These are phyloP conservation scores for Kuraishia hungarica DNA, from an alignment of 805 yeast species.

Conservation along the genomic window DNA sequence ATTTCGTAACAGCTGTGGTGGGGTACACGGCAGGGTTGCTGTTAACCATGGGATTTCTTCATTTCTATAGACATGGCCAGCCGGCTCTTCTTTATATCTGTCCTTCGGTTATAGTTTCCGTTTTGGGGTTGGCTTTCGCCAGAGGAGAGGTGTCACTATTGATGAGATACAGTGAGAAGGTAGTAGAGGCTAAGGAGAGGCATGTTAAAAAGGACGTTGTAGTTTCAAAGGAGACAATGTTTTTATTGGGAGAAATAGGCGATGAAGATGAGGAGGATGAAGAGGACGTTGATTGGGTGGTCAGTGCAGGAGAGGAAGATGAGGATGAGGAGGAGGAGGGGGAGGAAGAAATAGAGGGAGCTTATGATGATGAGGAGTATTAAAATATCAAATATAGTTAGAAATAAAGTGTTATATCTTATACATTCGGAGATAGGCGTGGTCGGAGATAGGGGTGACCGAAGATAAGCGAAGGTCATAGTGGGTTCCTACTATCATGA, in stretches of 20 bases:
- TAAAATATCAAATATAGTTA: constrained; percentile 2
- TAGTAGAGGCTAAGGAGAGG: constrained; percentile 9
- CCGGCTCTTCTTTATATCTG: constrained; percentile 62
- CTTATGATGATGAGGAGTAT: constrained; percentile 7
- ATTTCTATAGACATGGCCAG: constrained; percentile 38
- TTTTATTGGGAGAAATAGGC: constrained; percentile 8
- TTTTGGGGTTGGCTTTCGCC: constrained; percentile 22
- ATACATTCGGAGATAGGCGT: no score
- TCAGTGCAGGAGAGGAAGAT: constrained; percentile 3
- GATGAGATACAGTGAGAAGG: constrained; percentile 24
- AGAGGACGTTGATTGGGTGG: constrained; percentile 13
- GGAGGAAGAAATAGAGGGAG: constrained; percentile 5
- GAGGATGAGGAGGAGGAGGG: constrained; percentile 10
- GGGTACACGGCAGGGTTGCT: constrained; percentile 41
- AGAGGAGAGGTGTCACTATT: constrained; percentile 32
- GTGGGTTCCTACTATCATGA: no score
- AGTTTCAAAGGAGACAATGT: constrained; percentile 9
- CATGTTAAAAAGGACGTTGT: constrained; percentile 14
- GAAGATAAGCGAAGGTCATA: no score
- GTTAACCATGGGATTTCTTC: constrained; percentile 31
- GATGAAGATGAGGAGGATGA: constrained; percentile 17
- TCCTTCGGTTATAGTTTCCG: constrained; percentile 33
- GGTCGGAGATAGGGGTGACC: no score
- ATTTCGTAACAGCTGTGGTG: constrained; percentile 35
- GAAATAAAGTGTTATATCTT: no score